Evolutionary conservation across 352 stramenopile species (phyloP).

Genomic region (Halophytophthora batemanensis): DNA sequence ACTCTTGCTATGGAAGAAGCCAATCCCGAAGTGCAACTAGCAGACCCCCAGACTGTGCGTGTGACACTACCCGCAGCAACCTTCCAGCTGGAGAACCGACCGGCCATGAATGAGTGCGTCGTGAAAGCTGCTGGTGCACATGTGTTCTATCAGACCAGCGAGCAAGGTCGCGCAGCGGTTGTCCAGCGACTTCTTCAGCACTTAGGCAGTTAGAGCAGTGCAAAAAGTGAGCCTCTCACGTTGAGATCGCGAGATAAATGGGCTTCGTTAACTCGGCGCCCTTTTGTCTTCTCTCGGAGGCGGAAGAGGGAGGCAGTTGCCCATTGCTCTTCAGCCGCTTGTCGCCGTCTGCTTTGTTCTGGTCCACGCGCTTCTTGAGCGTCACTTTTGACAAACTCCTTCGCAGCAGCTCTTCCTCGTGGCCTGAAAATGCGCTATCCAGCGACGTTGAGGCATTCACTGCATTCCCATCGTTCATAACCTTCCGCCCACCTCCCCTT

Average conservation of each 20-base stretch:
- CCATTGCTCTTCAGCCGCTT: conserved; percentile 22
- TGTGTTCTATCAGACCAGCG: conserved; percentile 53
- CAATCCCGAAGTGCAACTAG: conserved; percentile 13
- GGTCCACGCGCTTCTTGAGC: conserved; percentile 46
- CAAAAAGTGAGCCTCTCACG: conserved; percentile 16
- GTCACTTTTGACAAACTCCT: conserved; percentile 59
- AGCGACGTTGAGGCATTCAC: conserved; percentile 1
- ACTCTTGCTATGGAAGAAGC: neutral
- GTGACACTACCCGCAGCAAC: conserved; percentile 29
- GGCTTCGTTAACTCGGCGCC: conserved; percentile 12
- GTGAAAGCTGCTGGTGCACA: conserved; percentile 40
- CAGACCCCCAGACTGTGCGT: conserved; percentile 44
- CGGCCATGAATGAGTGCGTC: conserved; percentile 50
- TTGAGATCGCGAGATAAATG: conserved; percentile 65
- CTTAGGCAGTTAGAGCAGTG: conserved; percentile 13
- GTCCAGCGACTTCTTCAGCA: conserved; percentile 45
- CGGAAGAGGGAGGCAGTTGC: conserved; percentile 6
- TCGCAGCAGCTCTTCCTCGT: conserved; percentile 49
- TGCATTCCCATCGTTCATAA: neutral
- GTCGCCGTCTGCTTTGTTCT: conserved; percentile 28
- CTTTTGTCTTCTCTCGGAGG: conserved; percentile 6
- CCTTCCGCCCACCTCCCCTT: conserved; percentile 2
- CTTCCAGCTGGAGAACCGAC: conserved; percentile 46
- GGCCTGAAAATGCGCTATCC: conserved; percentile 12
- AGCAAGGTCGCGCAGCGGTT: conserved; percentile 50